Evolutionary conservation across 2,329 filamentous ascomycete genomes (phyloP).

Genomic region (Verticillium longisporum): DNA sequence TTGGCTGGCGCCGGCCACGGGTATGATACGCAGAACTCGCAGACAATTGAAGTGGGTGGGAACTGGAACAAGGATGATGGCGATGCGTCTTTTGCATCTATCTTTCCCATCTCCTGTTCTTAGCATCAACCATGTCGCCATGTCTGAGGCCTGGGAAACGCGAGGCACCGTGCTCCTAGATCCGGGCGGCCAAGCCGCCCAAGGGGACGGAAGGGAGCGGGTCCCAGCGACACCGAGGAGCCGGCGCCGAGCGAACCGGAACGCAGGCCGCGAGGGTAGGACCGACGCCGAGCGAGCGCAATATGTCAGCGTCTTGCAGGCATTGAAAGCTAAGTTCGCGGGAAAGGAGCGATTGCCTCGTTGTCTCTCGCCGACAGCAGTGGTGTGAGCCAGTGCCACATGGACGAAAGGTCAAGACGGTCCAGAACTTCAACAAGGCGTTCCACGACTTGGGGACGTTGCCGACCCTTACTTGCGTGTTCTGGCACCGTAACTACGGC

Average conservation of each 20-base stretch:
- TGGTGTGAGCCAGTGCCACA: conserved; percentile 4
- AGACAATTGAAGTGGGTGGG: too few relatives aligned
- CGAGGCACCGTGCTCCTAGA: background rate
- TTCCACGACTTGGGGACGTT: conserved; percentile 7
- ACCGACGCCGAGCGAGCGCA: background rate
- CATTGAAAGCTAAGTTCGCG: conserved; percentile 4
- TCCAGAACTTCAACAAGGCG: conserved; percentile 5
- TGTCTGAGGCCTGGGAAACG: background rate
- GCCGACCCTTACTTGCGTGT: conserved; percentile 4
- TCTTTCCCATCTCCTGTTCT: too few relatives aligned
- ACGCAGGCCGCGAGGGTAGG: background rate
- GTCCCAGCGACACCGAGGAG: background rate
- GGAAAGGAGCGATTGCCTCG: conserved; percentile 6
- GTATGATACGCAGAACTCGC: too few relatives aligned
- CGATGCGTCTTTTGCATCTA: too few relatives aligned
- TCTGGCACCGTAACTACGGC: conserved; percentile 6
- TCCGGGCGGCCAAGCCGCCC: background rate
- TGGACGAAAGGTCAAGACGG: conserved; percentile 6
- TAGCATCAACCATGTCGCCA: too few relatives aligned
- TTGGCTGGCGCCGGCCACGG: too few relatives aligned
- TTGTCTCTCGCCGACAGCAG: too few relatives aligned
- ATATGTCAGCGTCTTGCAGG: conserved; percentile 5
- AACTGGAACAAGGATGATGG: too few relatives aligned
- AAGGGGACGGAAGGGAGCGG: background rate
- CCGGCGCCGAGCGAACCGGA: background rate